phyloP scores from a whole-genome alignment of 2,329 filamentous ascomycete species.

The Ampelomyces quisqualis region DNA sequence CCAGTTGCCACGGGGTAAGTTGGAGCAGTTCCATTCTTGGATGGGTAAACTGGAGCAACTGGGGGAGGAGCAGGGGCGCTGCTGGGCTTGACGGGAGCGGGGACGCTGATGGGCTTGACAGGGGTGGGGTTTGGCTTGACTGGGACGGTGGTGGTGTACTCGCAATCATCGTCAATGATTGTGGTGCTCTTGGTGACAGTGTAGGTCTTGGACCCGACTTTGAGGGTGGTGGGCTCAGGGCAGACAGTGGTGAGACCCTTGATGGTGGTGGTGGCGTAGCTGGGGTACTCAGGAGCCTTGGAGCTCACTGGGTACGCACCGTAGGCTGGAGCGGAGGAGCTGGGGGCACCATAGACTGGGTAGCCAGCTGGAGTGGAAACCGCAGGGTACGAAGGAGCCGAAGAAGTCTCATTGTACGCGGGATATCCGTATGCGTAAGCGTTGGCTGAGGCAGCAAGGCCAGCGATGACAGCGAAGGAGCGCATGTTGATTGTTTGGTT shows the following conservation, averaged over 20 bases:
- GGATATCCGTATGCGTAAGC: slow-evolving; percentile 17
- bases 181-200: slow-evolving; percentile 38
- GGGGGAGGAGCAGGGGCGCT: slow-evolving; percentile 16
- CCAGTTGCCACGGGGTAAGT: slow-evolving; percentile 25
- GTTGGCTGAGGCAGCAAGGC: slow-evolving; percentile 32
- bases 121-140: slow-evolving; percentile 18
- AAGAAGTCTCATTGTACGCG: slow-evolving; percentile 16
- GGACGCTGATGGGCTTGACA: slow-evolving; percentile 21
- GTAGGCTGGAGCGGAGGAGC: slow-evolving; percentile 4
- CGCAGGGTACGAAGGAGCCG: slow-evolving; percentile 7
- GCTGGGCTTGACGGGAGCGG: slow-evolving; percentile 21
- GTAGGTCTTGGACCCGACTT: slow-evolving; percentile 35
- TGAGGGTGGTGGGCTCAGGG: slow-evolving; percentile 29
- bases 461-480: slow-evolving; percentile 39
- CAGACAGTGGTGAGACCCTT: slow-evolving; percentile 27
- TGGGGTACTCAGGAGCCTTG: slow-evolving; percentile 4
- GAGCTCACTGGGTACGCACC: slow-evolving; percentile 4
- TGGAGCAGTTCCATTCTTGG: slow-evolving; percentile 26
- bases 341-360: too few species aligned
- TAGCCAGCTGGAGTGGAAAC: slow-evolving; percentile 3
- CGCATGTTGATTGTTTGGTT: slow-evolving; percentile 43
- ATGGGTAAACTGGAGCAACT: slow-evolving; percentile 19
- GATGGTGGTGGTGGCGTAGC: slow-evolving; percentile 30
- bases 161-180: slow-evolving; percentile 30
- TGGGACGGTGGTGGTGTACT: slow-evolving; percentile 23